A percentile compares a stretch with the other conserved stretches of the same genome.
These are phyloP conservation scores for Aphanoascus verrucosus DNA, from an alignment of 2,329 filamentous ascomycete species.

Conservation along the genomic window DNA sequence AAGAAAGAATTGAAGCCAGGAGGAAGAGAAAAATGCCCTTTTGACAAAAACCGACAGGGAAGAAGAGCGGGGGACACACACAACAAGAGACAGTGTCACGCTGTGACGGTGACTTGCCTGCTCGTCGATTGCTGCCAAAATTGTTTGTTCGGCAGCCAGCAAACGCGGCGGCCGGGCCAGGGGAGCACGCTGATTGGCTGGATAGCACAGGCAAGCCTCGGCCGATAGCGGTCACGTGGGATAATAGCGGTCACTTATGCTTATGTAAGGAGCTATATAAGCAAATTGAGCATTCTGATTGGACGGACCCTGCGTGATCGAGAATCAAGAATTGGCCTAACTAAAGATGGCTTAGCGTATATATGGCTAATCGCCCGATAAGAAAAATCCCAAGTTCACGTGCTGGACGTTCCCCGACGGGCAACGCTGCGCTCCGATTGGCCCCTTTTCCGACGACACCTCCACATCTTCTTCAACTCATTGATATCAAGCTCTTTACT, in stretches of 20 bases:
- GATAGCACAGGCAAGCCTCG: constrained; percentile 9
- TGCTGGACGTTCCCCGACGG: neutral
- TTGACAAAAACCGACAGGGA: neutral
- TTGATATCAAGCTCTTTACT: no score
- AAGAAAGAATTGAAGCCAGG: neutral
- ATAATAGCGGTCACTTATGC: neutral
- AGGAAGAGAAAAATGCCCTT: neutral
- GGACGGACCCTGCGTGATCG: neutral
- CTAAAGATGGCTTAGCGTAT: neutral
- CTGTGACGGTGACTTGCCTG: neutral
- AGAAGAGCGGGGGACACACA: neutral
- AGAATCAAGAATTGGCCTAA: neutral
- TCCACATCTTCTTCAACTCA: no score
- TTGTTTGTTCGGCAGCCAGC: neutral
- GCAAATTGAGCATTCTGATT: neutral
- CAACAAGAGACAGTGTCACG: neutral
- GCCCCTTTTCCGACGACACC: no score
- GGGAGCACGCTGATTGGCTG: constrained; percentile 6
- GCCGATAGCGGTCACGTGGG: constrained; percentile 6
- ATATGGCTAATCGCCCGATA: neutral
- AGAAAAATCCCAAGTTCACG: neutral
- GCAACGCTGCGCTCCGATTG: neutral
- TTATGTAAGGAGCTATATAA: neutral
- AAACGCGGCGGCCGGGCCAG: neutral
- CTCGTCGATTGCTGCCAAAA: neutral